Conservation (phyloP, 495 filamentous ascomycete genomes). For the Melanomma pulvis-pyrius region DNA sequence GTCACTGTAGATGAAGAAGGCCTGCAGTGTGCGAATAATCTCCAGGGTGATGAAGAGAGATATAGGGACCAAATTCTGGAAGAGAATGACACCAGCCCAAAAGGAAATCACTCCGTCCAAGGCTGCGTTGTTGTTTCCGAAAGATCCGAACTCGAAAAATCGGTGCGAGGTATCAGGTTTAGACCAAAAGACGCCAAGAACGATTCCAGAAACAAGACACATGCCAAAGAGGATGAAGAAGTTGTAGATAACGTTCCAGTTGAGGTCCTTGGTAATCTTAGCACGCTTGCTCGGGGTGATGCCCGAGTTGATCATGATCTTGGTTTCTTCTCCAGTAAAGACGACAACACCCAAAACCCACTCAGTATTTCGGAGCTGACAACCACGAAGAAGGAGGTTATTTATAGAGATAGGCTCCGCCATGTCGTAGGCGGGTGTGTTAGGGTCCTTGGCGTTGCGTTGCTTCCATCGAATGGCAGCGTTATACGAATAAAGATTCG, state of each 20-base stretch:
- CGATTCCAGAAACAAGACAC: conserved; percentile 83
- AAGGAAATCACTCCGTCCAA: conserved; percentile 94
- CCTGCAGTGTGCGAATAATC: conserved; percentile 90
- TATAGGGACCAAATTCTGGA: conserved; percentile 98
- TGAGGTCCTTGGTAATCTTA: conserved; percentile 86
- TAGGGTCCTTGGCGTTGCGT: conserved; percentile 61
- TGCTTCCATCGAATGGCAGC: conserved; percentile 88
- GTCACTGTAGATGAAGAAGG: conserved; percentile 97
- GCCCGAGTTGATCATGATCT: conserved; percentile 99
- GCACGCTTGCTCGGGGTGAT: conserved; percentile 95
- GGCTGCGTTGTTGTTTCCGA: conserved; percentile 68
- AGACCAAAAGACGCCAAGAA: conserved; percentile 82
- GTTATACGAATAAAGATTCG: conserved; percentile 92
- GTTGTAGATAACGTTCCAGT: conserved; percentile 98
- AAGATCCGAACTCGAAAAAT: conserved; percentile 86
- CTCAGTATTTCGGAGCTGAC: conserved; percentile 91
- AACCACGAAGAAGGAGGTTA: conserved; percentile 90
- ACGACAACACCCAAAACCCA: conserved; percentile 96
- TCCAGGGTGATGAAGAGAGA: conserved; percentile 97
- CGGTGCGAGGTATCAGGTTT: conserved; percentile 71
- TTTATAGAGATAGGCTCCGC: conserved; percentile 92
- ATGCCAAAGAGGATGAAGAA: conserved; percentile 88
- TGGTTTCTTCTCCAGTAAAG: conserved; percentile 96
- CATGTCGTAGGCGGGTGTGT: conserved; percentile 69
- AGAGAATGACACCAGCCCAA: conserved; percentile 90